These are phyloP conservation scores for Sextonia rubra DNA, from an alignment of 164 flowering plant genomes.

Conservation along the genomic window DNA sequence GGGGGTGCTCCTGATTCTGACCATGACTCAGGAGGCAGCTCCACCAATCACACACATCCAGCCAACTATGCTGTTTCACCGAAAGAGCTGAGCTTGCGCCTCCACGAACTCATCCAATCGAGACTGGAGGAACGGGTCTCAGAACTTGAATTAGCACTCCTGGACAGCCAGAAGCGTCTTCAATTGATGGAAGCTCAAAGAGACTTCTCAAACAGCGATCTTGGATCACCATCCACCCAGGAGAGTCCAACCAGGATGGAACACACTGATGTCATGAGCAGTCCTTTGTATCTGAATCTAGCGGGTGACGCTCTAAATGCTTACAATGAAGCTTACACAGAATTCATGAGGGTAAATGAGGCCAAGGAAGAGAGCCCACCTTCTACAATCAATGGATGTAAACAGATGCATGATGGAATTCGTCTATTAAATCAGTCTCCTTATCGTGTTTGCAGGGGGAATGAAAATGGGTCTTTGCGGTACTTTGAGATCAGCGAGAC, in stretches of 20 bases:
- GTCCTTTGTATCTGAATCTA: slow-evolving; percentile 49
- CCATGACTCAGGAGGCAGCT: slow-evolving; percentile 28
- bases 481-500: not conserved
- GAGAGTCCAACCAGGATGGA: slow-evolving; percentile 25
- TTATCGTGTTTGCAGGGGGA: not conserved
- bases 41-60: slow-evolving; percentile 30
- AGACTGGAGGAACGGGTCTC: slow-evolving; percentile 64
- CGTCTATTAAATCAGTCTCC: slow-evolving; percentile 3
- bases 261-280: slow-evolving; percentile 10
- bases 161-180: slow-evolving; percentile 45
- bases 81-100: slow-evolving; percentile 63
- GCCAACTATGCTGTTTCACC: slow-evolving; percentile 68
- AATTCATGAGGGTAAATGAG: slow-evolving; percentile 31
- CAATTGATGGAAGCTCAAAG: slow-evolving; percentile 32
- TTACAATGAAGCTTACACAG: slow-evolving; percentile 52
- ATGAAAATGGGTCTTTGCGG: slow-evolving; percentile 7
- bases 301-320: slow-evolving; percentile 65
- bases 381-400: slow-evolving; percentile 1
- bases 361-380: slow-evolving; percentile 38
- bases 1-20: slow-evolving; percentile 24
- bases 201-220: slow-evolving; percentile 25
- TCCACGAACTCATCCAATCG: slow-evolving; percentile 71
- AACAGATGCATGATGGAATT: slow-evolving; percentile 7
- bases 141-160: slow-evolving; percentile 74
- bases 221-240: slow-evolving; percentile 19